phyloP scores from a whole-genome alignment of 352 stramenopile genomes.

The Elongisporangium undulatum region DNA sequence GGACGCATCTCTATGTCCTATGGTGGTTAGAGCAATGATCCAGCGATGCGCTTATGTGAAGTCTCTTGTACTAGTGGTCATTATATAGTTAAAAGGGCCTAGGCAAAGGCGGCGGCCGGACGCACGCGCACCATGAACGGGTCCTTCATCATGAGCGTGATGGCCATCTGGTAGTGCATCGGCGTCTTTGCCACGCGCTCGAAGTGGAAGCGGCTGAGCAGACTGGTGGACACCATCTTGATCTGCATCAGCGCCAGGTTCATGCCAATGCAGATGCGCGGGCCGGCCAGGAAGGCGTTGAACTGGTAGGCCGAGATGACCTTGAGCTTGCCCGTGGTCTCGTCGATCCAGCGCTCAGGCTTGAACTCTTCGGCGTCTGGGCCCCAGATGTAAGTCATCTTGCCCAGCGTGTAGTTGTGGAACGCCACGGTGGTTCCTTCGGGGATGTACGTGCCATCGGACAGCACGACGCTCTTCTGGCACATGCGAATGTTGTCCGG shows the following conservation, averaged over 20 bases:
- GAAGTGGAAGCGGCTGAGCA: conserved; percentile 39
- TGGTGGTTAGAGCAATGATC: too few relatives aligned
- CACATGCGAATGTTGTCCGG: conserved; percentile 32
- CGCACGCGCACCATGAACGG: too few relatives aligned
- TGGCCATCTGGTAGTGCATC: too few relatives aligned
- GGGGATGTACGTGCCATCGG: conserved; percentile 39
- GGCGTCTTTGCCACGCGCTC: conserved; percentile 14
- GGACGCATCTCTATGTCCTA: background rate
- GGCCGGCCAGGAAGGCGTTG: conserved; percentile 31
- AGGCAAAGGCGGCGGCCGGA: too few relatives aligned
- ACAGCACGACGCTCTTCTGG: conserved; percentile 35
- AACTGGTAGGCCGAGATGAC: conserved; percentile 28
- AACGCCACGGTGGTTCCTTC: conserved; percentile 32
- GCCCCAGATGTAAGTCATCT: conserved; percentile 34
- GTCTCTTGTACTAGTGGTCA: too few relatives aligned
- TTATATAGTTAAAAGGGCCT: too few relatives aligned
- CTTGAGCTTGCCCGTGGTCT: conserved; percentile 18
- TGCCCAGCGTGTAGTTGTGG: conserved; percentile 34
- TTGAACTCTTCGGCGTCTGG: conserved; percentile 30
- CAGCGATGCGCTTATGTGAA: too few relatives aligned
- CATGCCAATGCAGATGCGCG: conserved; percentile 31
- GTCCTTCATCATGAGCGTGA: too few relatives aligned
- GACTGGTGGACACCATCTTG: conserved; percentile 28
- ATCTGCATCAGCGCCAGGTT: conserved; percentile 43
- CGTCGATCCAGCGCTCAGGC: conserved; percentile 39